phyloP scores from a whole-genome alignment of 1,284 basidiomycete species.

The Pseudozyma pruni region DNA sequence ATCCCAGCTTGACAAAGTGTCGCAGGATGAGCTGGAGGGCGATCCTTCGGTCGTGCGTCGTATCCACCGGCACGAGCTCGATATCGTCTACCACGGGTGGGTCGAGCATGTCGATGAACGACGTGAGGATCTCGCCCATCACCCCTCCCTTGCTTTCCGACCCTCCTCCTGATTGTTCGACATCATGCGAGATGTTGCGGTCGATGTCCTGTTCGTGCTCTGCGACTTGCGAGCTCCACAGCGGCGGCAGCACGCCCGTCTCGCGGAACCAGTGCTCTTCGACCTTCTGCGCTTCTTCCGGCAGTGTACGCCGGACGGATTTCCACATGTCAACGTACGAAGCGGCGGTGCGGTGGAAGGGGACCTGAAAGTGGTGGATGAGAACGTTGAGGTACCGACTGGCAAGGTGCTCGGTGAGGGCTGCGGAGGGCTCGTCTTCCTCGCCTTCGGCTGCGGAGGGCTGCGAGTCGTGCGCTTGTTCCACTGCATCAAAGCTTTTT shows the following conservation, averaged over 20 bases:
- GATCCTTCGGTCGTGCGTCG: constrained; percentile 7
- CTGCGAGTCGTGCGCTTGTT: constrained; percentile 4
- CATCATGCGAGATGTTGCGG: not conserved
- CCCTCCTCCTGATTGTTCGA: no score
- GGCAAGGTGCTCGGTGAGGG: constrained; percentile 32
- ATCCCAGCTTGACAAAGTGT: constrained; percentile 24
- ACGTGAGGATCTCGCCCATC: constrained; percentile 14
- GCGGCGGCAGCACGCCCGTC: constrained; percentile 29
- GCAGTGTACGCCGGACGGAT: constrained; percentile 9
- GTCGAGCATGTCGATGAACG: constrained; percentile 34
- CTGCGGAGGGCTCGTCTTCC: constrained; percentile 11
- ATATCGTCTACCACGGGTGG: not conserved
- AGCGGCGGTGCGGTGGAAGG: constrained; percentile 17
- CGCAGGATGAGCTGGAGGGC: constrained; percentile 31
- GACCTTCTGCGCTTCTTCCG: constrained; percentile 34
- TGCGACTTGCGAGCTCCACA: constrained; percentile 15
- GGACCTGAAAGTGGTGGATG: constrained; percentile 40
- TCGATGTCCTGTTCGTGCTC: not conserved
- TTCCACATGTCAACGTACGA: constrained; percentile 39
- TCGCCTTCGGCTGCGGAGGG: constrained; percentile 4
- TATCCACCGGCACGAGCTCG: not conserved
- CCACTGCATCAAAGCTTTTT: not conserved
- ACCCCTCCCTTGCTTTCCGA: not conserved
- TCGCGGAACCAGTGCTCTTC: constrained; percentile 48
- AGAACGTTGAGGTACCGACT: constrained; percentile 45